Evolutionary conservation across 305 asterid species (phyloP), one percentile per base, ranked within the genome.

Genomic region (Fraxinus dipetala): DNA sequence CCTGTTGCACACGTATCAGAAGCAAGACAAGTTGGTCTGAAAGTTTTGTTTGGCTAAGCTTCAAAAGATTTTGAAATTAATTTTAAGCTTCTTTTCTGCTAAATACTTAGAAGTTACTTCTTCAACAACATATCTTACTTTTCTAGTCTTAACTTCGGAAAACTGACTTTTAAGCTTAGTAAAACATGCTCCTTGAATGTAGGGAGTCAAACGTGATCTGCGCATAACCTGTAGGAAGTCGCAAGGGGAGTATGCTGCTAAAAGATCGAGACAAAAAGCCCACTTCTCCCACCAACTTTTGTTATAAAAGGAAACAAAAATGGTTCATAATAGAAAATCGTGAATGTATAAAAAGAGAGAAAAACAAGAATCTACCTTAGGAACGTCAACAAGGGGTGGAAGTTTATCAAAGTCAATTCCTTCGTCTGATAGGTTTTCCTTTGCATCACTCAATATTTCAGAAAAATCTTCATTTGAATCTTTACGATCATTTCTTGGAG

Each of bases 321-420:
- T 31, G 26, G 5, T 70, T 70, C 40, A 70, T 31, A 35, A 18
- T 70, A 30, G 14, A 72, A 34, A 72, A 31, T 72, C 26, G 0
- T 7, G 28, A 72, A 72, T n/a, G 28, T 8, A 16, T 34, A 40
- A 72, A 32, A 22, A 72, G 45, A 72, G 48, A 34, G 7, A 72
- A 5, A 31, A 59, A 79, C 20, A 80, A 78, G 77, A 26, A 84
- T 83, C 61, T 81, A 96, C 98, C 97, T 91, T 87, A 24, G 97
- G 98, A 77, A 74, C 67, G 85, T 85, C 75, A 78, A 89, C 81
- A 84, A 93, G 97, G 80, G 85, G 86, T 35, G 97, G 94, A 87
- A 92, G 94, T 88, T 93, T 89, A 45, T 91, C 92, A 84, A 94
- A 90, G 85, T 93, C 91, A 6, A 88, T 78, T 80, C 80, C 84